These are phyloP conservation scores for Barbatosphaeria neglecta DNA, from an alignment of 495 filamentous ascomycete genomes.

Conservation along the genomic window DNA sequence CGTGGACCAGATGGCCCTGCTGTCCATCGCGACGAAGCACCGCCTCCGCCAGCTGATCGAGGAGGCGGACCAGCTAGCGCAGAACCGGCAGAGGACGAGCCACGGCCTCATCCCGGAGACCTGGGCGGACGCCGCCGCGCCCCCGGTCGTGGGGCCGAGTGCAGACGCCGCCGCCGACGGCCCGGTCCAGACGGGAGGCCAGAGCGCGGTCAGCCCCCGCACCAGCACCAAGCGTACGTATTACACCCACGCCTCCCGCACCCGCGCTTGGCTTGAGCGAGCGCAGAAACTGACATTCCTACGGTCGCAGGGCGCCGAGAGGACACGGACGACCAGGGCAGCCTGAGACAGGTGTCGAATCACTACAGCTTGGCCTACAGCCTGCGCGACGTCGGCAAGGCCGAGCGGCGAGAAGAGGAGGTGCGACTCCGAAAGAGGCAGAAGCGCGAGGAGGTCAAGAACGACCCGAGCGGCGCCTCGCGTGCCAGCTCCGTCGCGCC, in stretches of 20 bases:
- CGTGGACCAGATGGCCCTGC: conserved; percentile 60
- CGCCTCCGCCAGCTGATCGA: conserved; percentile 56
- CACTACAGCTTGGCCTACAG: conserved; percentile 25
- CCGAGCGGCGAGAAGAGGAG: conserved; percentile 37
- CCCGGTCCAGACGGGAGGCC: conserved; percentile 23
- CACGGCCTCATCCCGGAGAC: conserved; percentile 59
- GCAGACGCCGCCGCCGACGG: conserved; percentile 10
- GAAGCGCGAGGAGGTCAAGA: conserved; percentile 29
- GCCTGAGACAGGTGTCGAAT: conserved; percentile 2
- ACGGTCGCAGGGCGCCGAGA: neutral
- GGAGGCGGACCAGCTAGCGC: conserved; percentile 54
- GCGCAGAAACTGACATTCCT: neutral
- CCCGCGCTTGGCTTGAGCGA: no score
- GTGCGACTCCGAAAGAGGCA: conserved; percentile 33
- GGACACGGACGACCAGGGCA: neutral
- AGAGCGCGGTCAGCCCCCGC: conserved; percentile 33
- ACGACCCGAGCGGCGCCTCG: conserved; percentile 22
- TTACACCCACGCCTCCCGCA: neutral
- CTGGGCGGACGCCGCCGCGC: conserved; percentile 54
- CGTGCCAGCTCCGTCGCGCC: conserved; percentile 34
- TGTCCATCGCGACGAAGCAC: conserved; percentile 67
- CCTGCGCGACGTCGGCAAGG: conserved; percentile 20
- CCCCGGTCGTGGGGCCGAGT: conserved; percentile 22
- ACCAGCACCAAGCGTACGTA: conserved; percentile 52
- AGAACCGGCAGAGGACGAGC: conserved; percentile 55